phyloP scores from a whole-genome alignment of 768 basidiomycete genomes.

The Russula dissimulans region DNA sequence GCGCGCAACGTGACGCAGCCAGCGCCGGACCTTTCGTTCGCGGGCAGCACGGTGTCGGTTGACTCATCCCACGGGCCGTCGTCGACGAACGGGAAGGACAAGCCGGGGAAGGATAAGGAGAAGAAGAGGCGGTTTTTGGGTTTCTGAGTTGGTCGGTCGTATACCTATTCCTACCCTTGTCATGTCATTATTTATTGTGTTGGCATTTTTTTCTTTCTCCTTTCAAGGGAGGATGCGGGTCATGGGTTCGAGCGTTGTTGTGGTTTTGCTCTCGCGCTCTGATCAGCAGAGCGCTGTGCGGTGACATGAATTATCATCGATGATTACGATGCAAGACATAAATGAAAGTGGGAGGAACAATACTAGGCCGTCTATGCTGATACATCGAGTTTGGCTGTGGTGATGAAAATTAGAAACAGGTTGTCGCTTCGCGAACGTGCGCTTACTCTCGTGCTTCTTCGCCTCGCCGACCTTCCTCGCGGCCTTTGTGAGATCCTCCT shows the following conservation, averaged over 20 bases:
- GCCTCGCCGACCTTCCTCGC: slow-evolving; percentile 92
- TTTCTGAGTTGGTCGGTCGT: neutral
- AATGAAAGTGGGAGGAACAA: neutral
- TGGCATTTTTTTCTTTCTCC: neutral
- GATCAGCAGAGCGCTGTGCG: neutral
- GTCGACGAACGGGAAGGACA: slow-evolving; percentile 19
- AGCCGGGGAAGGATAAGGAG: slow-evolving; percentile 59
- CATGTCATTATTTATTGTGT: neutral
- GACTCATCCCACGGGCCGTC: neutral
- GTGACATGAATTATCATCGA: slow-evolving; percentile 1
- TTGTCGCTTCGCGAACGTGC: too few relatives aligned
- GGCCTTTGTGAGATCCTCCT: slow-evolving; percentile 95
- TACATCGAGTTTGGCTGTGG: slow-evolving; percentile 16
- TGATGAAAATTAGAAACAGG: neutral
- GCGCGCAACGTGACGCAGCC: slow-evolving; percentile 21
- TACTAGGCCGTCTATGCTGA: slow-evolving; percentile 3
- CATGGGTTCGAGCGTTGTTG: neutral
- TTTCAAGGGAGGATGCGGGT: neutral
- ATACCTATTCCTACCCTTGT: neutral
- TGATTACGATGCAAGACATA: neutral
- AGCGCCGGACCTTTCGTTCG: slow-evolving; percentile 40
- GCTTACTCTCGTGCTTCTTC: slow-evolving; percentile 95
- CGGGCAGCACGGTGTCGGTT: slow-evolving; percentile 38
- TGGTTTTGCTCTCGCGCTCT: neutral
- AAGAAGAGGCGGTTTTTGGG: slow-evolving; percentile 43